Percentiles rank a stretch among this genome's conserved stretches.
Evolutionary conservation across 2,329 filamentous ascomycete species (phyloP).

Genomic region (Hypoxylon sp.): DNA sequence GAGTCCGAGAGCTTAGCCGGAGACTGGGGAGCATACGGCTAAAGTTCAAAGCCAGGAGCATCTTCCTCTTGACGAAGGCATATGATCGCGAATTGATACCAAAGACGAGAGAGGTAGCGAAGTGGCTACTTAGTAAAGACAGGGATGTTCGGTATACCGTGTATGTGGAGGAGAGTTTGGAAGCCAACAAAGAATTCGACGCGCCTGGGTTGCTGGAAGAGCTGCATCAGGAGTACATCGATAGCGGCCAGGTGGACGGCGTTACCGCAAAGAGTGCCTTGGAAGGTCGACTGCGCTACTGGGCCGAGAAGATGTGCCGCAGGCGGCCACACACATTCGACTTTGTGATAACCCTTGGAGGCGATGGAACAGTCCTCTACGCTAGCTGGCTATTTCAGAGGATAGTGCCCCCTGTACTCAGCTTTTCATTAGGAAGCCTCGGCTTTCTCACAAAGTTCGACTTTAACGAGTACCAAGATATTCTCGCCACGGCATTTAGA

Average conservation of each 20-base stretch:
- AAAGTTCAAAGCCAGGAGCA: conserved; percentile 82
- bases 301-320: conserved; percentile 84
- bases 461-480: conserved; percentile 80
- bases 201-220: conserved; percentile 76
- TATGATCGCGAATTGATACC: conserved; percentile 85
- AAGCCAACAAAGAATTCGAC: conserved; percentile 81
- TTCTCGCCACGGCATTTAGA: conserved; percentile 78
- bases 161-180: conserved; percentile 84
- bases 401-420: conserved; percentile 92
- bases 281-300: conserved; percentile 78
- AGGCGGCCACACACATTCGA: conserved; percentile 89
- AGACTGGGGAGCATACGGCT: conserved; percentile 86
- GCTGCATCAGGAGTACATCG: conserved; percentile 62
- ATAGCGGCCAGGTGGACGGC: conserved; percentile 55
- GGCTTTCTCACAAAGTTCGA: conserved; percentile 98
- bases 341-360: conserved; percentile 91
- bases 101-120: conserved; percentile 81
- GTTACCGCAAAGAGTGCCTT: conserved; percentile 57
- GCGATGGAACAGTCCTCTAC: conserved; percentile 97
- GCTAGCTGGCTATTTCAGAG: conserved; percentile 97
- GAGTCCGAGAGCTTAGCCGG: conserved; percentile 90
- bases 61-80: conserved; percentile 94
- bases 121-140: conserved; percentile 84
- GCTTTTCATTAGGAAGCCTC: conserved; percentile 90
- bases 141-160: conserved; percentile 79